phyloP scores from a whole-genome alignment of 2,329 filamentous ascomycete species.

The Hyphodiscus sp. region DNA sequence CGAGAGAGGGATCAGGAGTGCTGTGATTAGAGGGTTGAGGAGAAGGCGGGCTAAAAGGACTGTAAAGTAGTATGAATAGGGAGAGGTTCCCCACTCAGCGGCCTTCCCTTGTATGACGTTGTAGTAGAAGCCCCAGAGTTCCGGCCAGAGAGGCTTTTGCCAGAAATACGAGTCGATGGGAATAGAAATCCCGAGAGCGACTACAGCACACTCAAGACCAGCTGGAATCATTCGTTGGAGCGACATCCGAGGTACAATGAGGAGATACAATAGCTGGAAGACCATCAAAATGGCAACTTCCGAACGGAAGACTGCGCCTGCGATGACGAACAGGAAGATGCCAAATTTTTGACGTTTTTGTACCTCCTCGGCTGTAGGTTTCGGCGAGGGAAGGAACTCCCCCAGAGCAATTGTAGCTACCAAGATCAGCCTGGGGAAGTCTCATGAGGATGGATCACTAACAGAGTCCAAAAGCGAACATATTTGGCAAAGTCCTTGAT shows the following conservation, averaged over 20 bases:
- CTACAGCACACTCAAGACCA: slow-evolving; percentile 56
- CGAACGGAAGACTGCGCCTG: slow-evolving; percentile 80
- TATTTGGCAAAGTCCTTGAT: slow-evolving; percentile 86
- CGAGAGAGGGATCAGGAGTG: slow-evolving; percentile 49
- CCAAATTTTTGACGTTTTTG: slow-evolving; percentile 52
- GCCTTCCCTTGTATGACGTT: slow-evolving; percentile 82
- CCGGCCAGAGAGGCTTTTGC: slow-evolving; percentile 83
- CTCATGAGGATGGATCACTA: slow-evolving; percentile 32
- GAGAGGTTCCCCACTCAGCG: slow-evolving; percentile 79
- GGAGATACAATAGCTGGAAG: slow-evolving; percentile 58
- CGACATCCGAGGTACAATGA: slow-evolving; percentile 48
- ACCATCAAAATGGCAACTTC: slow-evolving; percentile 78
- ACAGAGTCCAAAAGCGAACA: slow-evolving; percentile 90
- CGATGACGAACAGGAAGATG: slow-evolving; percentile 69
- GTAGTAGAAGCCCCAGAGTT: slow-evolving; percentile 82
- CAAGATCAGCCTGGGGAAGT: not conserved
- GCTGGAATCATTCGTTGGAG: slow-evolving; percentile 56
- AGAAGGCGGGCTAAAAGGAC: slow-evolving; percentile 77
- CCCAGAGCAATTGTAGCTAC: slow-evolving; percentile 37
- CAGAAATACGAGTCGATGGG: slow-evolving; percentile 89
- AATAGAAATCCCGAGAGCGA: slow-evolving; percentile 64
- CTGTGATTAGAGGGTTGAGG: slow-evolving; percentile 64
- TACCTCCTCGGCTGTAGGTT: slow-evolving; percentile 14
- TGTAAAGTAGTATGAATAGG: slow-evolving; percentile 80
- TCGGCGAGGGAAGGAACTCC: not conserved